Conservation (phyloP, 306 rosid species). For the Ormosia semicastrata region DNA sequence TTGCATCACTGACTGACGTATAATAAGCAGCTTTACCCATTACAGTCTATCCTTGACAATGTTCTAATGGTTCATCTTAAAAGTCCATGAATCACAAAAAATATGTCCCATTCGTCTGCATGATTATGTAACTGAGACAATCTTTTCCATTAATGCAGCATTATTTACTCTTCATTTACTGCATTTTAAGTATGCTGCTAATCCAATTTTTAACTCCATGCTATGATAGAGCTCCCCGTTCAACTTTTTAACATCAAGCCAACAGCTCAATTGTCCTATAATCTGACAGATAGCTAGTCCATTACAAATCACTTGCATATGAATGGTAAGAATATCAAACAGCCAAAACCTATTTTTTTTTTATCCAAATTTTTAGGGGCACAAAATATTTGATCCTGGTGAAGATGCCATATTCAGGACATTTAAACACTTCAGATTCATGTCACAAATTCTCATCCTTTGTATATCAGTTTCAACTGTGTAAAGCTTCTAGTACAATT, state of each 20-base stretch:
- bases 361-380: background rate
- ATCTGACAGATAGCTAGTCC: conserved; percentile 15
- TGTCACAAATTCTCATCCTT: conserved; percentile 9
- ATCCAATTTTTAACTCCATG: conserved; percentile 13
- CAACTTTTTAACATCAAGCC: conserved; percentile 22
- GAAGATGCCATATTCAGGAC: background rate
- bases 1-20: background rate
- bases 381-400: background rate
- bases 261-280: conserved; percentile 14
- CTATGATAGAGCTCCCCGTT: conserved; percentile 16
- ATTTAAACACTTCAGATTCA: conserved; percentile 31
- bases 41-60: background rate
- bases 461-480: conserved; percentile 27
- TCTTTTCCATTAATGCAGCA: conserved; percentile 1
- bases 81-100: conserved; percentile 15
- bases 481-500: conserved; percentile 21
- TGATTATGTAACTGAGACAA: background rate
- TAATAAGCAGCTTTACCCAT: background rate
- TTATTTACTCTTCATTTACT: background rate
- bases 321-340: conserved; percentile 17
- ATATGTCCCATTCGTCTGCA: background rate
- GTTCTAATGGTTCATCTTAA: background rate
- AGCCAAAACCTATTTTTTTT: background rate
- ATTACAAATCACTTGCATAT: conserved; percentile 18
- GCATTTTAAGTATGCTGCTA: conserved; percentile 19